Evolutionary conservation across 1,284 basidiomycete genomes (phyloP).

Genomic region (Ganoderma sinense): DNA sequence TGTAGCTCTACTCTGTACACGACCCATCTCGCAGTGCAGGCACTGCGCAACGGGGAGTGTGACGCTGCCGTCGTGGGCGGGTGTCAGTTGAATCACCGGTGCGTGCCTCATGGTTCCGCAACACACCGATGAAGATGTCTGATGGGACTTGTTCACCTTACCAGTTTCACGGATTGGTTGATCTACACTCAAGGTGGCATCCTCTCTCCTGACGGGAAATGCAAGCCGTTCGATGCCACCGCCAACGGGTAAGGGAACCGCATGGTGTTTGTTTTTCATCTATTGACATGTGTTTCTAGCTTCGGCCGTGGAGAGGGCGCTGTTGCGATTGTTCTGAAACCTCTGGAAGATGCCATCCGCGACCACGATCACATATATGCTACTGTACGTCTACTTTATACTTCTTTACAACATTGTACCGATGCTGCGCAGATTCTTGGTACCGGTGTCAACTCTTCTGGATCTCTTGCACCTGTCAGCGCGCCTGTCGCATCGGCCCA

Average conservation of each 20-base stretch:
- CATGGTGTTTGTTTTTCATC: neutral
- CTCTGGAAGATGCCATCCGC: constrained; percentile 34
- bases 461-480: constrained; percentile 44
- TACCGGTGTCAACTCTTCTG: constrained; percentile 47
- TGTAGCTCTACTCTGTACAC: constrained; percentile 56
- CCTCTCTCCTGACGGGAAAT: constrained; percentile 53
- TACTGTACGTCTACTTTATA: constrained; percentile 23
- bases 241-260: constrained; percentile 49
- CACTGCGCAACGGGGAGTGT: constrained; percentile 52
- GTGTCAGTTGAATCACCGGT: constrained; percentile 51
- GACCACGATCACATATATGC: constrained; percentile 41
- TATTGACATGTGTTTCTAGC: constrained; percentile 14
- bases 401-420: neutral
- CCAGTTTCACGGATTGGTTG: constrained; percentile 35
- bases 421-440: constrained; percentile 45
- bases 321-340: constrained; percentile 39
- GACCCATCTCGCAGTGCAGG: constrained; percentile 54
- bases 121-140: neutral
- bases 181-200: constrained; percentile 47
- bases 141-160: neutral
- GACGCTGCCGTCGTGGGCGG: constrained; percentile 56
- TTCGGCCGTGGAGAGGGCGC: constrained; percentile 38
- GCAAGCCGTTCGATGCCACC: constrained; percentile 55
- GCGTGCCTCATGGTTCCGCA: constrained; percentile 9
- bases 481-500: constrained; percentile 50